A percentile compares a stretch with the other conserved stretches of the same genome.
phyloP scores from a whole-genome alignment of 2,329 filamentous ascomycete species.

The Paracorniculantispora psalliotae region DNA sequence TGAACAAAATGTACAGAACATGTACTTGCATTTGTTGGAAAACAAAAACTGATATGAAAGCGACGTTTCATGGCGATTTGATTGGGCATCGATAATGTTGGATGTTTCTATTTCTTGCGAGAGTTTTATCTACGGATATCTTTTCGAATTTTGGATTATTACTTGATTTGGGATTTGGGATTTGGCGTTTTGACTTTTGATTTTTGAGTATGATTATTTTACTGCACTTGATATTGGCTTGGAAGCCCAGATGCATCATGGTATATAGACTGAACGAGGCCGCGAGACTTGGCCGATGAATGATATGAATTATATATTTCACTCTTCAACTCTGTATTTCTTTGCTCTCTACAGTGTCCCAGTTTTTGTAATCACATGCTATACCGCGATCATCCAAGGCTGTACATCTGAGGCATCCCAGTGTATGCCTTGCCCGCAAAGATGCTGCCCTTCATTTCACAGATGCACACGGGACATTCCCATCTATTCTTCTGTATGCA shows the following conservation, averaged over 20 bases:
- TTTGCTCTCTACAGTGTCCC: no score
- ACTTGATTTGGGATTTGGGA: neutral
- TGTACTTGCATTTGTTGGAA: neutral
- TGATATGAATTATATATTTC: neutral
- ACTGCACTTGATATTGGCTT: no score
- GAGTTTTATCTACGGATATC: neutral
- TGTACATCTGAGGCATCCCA: no score
- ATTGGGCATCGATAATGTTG: neutral
- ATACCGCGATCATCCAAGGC: no score
- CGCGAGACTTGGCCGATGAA: neutral
- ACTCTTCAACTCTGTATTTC: neutral
- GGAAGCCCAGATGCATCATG: neutral
- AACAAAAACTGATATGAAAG: neutral
- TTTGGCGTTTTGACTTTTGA: neutral
- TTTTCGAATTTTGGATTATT: neutral
- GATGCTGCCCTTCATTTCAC: no score
- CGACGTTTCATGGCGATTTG: neutral
- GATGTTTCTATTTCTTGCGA: neutral
- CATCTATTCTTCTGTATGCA: no score
- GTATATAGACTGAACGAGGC: neutral
- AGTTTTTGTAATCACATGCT: no score
- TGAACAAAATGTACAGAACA: neutral
- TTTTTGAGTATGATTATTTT: no score
- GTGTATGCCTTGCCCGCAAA: no score
- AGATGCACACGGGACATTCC: no score